Evolutionary conservation across 2,329 filamentous ascomycete species (phyloP).

Genomic region (Claviceps digitariae): DNA sequence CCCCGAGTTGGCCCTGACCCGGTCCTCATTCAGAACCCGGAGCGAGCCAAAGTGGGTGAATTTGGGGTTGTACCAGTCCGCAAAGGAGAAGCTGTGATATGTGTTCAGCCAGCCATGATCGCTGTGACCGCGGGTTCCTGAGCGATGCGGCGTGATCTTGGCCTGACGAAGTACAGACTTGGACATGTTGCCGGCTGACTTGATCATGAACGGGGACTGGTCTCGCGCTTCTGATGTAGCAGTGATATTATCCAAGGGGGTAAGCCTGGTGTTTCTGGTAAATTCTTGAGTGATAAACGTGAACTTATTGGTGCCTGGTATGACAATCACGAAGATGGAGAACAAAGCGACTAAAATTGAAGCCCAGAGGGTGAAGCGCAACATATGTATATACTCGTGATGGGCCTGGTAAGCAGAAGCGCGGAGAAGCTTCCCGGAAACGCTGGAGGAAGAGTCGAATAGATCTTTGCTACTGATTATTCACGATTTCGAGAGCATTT

Average conservation of each 20-base stretch:
- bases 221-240: neutral
- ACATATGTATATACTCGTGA: slow-evolving; percentile 29
- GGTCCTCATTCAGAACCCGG: slow-evolving; percentile 80
- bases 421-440: slow-evolving; percentile 12
- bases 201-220: slow-evolving; percentile 21
- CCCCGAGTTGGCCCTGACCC: slow-evolving; percentile 57
- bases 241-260: slow-evolving; percentile 1
- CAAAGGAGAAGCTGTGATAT: slow-evolving; percentile 79
- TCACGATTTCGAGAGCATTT: neutral
- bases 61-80: slow-evolving; percentile 52
- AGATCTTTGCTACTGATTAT: slow-evolving; percentile 2
- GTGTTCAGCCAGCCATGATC: slow-evolving; percentile 82
- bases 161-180: slow-evolving; percentile 47
- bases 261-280: slow-evolving; percentile 4
- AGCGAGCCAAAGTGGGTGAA: slow-evolving; percentile 61
- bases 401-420: slow-evolving; percentile 8
- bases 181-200: slow-evolving; percentile 37
- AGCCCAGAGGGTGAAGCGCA: slow-evolving; percentile 18
- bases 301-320: slow-evolving; percentile 6
- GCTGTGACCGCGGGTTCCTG: slow-evolving; percentile 56
- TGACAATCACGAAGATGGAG: slow-evolving; percentile 23
- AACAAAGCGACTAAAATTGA: slow-evolving; percentile 24
- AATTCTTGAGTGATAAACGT: slow-evolving; percentile 6
- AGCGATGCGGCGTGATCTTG: slow-evolving; percentile 63
- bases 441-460: neutral